phyloP scores from a whole-genome alignment of 352 stramenopile species.

The Phytophthora pistaciae region DNA sequence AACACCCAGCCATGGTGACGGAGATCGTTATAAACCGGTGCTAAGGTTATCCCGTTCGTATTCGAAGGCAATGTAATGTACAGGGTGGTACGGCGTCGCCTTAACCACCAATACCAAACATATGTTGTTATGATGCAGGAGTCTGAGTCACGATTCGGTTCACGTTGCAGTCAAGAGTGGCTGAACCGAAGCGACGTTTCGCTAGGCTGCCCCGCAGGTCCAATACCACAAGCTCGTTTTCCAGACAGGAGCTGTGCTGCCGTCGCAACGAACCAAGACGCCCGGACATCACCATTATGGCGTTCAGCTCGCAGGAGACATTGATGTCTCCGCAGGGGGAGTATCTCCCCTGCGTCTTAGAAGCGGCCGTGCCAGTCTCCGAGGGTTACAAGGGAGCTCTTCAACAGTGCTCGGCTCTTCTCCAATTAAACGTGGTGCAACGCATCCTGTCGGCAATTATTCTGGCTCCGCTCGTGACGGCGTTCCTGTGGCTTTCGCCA shows the following conservation, averaged over 20 bases:
- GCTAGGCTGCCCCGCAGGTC: not conserved
- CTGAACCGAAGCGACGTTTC: not conserved
- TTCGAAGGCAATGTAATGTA: slow-evolving; percentile 10
- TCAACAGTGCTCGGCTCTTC: slow-evolving; percentile 12
- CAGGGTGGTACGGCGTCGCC: not conserved
- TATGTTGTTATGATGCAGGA: not conserved
- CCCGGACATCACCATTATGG: not conserved
- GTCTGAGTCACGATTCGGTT: not conserved
- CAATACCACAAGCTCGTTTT: not conserved
- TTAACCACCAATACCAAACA: slow-evolving; percentile 2
- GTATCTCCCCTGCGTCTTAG: slow-evolving; percentile 16
- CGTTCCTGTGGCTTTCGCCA: slow-evolving; percentile 72
- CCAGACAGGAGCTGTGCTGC: not conserved
- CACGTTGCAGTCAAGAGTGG: not conserved
- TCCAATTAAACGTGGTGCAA: slow-evolving; percentile 63
- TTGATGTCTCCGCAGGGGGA: slow-evolving; percentile 9
- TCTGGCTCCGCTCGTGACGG: slow-evolving; percentile 65
- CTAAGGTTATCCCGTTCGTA: too few species aligned
- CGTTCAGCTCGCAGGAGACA: slow-evolving; percentile 20
- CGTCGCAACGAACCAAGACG: slow-evolving; percentile 5
- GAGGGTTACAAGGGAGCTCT: not conserved
- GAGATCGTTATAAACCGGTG: not conserved
- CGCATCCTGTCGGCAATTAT: slow-evolving; percentile 62
- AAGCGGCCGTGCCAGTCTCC: not conserved
- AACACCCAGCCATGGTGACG: slow-evolving; percentile 64